A percentile compares a stretch with the other conserved stretches of the same genome.
phyloP scores from a whole-genome alignment of 1,284 basidiomycete species.

The Marasmius oreades region DNA sequence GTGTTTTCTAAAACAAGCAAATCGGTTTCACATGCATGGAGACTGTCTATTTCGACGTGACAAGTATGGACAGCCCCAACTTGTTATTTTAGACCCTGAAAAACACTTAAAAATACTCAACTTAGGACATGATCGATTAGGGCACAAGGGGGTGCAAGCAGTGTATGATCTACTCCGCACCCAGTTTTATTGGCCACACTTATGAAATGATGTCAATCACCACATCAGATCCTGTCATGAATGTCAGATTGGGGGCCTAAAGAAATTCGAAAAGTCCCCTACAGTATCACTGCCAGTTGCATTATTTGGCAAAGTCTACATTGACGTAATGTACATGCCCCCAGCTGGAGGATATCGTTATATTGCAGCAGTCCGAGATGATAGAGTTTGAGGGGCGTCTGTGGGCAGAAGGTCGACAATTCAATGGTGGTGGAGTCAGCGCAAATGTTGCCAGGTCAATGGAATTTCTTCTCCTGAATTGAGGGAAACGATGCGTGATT shows the following conservation, averaged over 20 bases:
- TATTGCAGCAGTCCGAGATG: slow-evolving; percentile 25
- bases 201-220: slow-evolving; percentile 4
- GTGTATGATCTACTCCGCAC: slow-evolving; percentile 5
- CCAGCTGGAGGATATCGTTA: slow-evolving; percentile 1
- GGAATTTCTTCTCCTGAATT: slow-evolving; percentile 33
- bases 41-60: background rate
- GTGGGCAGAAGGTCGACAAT: slow-evolving; percentile 12
- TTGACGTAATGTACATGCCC: slow-evolving; percentile 10
- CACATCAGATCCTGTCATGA: slow-evolving; percentile 5
- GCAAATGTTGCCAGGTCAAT: slow-evolving; percentile 25
- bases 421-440: background rate
- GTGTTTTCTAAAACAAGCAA: slow-evolving; percentile 9
- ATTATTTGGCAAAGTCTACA: slow-evolving; percentile 8
- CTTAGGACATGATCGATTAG: slow-evolving; percentile 15
- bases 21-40: background rate
- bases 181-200: slow-evolving; percentile 8
- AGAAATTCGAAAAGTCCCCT: background rate
- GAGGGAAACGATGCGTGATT: slow-evolving; percentile 29
- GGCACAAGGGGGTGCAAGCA: slow-evolving; percentile 8
- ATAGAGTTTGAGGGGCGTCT: slow-evolving; percentile 32
- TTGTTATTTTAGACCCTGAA: background rate
- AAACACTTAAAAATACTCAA: slow-evolving; percentile 10
- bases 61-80: no score
- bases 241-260: background rate
- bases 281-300: background rate